These are phyloP conservation scores for Populus hybrid DNA, from an alignment of 441 rosid species.

Conservation along the genomic window DNA sequence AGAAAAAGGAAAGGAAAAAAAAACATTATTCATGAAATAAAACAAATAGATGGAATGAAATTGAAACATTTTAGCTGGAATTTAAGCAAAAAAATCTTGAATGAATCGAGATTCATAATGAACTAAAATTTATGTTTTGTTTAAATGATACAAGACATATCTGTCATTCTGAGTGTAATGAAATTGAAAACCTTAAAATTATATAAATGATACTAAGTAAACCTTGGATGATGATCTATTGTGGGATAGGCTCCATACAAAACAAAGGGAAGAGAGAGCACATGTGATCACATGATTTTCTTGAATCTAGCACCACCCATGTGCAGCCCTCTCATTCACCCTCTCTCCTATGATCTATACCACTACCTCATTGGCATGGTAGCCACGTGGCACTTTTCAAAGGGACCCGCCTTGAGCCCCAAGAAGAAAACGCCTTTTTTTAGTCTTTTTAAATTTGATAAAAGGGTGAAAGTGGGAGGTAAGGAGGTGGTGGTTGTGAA, in stretches of 20 bases:
- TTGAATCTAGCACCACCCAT: conserved; percentile 48
- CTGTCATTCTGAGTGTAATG: no score
- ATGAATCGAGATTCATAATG: no score
- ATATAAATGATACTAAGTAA: not conserved
- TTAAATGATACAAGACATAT: no score
- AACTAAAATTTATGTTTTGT: no score
- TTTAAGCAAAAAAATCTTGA: no score
- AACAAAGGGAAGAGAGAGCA: conserved; percentile 29
- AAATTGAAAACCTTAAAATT: no score
- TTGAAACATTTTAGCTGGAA: no score
- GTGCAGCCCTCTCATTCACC: conserved; percentile 27
- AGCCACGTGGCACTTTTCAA: conserved; percentile 38
- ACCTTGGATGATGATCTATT: conserved; percentile 6
- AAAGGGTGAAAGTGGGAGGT: not conserved
- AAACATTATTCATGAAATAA: no score
- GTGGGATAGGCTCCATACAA: conserved; percentile 9
- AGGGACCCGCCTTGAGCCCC: conserved; percentile 35
- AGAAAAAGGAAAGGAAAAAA: no score
- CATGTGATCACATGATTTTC: conserved; percentile 68
- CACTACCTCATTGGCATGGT: conserved; percentile 29
- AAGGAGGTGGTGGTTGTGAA: not conserved
- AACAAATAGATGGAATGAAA: no score
- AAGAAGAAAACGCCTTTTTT: conserved; percentile 4
- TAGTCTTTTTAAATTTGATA: not conserved
- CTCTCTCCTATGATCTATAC: conserved; percentile 24